Evolutionary conservation across 495 filamentous ascomycete species (phyloP).

Genomic region (Neurospora terricola): DNA sequence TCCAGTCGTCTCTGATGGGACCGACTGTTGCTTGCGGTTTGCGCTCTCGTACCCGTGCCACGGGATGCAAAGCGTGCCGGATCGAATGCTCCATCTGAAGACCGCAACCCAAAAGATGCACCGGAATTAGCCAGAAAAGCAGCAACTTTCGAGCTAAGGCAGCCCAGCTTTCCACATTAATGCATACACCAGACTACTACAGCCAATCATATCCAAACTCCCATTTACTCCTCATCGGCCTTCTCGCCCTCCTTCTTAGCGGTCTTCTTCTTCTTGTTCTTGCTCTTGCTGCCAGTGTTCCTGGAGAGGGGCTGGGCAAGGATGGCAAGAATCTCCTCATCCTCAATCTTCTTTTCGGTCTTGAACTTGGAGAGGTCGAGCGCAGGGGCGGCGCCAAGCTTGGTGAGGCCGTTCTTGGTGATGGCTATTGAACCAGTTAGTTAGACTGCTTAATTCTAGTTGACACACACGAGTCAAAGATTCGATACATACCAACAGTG

Average conservation of each 20-base stretch:
- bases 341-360: conserved; percentile 94
- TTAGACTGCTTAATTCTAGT: not conserved
- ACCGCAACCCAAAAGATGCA: not conserved
- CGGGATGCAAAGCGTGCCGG: not conserved
- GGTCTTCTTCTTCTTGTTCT: conserved; percentile 80
- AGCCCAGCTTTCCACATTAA: not conserved
- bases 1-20: not conserved
- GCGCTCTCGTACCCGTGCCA: not conserved
- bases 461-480: not conserved
- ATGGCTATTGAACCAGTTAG: conserved; percentile 53
- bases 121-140: not conserved
- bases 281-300: conserved; percentile 71
- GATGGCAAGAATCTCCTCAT: conserved; percentile 90
- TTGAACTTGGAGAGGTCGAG: conserved; percentile 70
- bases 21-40: not conserved
- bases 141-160: not conserved
- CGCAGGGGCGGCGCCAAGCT: conserved; percentile 63
- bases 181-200: not conserved
- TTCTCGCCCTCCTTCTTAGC: conserved; percentile 54
- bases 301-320: conserved; percentile 74
- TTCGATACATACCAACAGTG: conserved; percentile 68
- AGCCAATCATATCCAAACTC: not conserved
- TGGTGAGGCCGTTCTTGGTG: conserved; percentile 92
- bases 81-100: not conserved
- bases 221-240: conserved; percentile 13